A percentile compares a stretch with the other conserved stretches of the same genome.
Conservation (phyloP, 139 green algal species). For the Coelastrella sp. region DNA sequence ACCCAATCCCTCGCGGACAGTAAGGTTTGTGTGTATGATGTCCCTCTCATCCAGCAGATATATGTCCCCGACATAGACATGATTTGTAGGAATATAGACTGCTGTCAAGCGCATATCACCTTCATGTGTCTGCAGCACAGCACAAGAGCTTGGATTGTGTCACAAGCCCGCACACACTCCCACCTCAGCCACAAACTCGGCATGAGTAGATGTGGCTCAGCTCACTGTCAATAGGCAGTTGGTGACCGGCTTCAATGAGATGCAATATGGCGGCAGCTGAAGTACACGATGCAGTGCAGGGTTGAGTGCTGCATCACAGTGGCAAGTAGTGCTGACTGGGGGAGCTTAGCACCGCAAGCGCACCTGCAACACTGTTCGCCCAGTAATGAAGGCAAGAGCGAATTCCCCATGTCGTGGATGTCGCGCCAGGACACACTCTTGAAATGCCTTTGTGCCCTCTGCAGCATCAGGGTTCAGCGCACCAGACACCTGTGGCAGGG, state of each 20-base stretch:
- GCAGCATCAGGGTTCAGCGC: slow-evolving; percentile 38
- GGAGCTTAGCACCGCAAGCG: background rate
- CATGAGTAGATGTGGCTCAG: too few species aligned
- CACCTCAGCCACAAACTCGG: too few species aligned
- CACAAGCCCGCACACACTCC: background rate
- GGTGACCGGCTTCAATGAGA: background rate
- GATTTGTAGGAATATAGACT: slow-evolving; percentile 96
- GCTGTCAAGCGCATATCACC: slow-evolving; percentile 68
- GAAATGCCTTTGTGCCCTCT: slow-evolving; percentile 42
- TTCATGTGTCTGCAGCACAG: slow-evolving; percentile 40
- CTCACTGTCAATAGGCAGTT: background rate
- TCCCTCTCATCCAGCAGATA: slow-evolving; percentile 88
- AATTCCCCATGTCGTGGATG: slow-evolving; percentile 91
- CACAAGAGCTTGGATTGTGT: background rate
- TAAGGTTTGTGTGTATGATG: slow-evolving; percentile 91
- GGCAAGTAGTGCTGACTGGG: background rate
- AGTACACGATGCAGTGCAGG: too few species aligned
- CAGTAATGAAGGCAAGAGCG: slow-evolving; percentile 95
- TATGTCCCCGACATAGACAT: slow-evolving; percentile 91
- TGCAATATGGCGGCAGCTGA: too few species aligned
- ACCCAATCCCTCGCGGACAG: slow-evolving; percentile 88
- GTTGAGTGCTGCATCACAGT: too few species aligned
- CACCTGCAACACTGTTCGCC: slow-evolving; percentile 82
- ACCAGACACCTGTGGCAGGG: slow-evolving; percentile 14
- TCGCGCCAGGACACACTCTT: slow-evolving; percentile 84